A percentile compares a stretch with the other conserved stretches of the same genome.
Evolutionary conservation across 495 filamentous ascomycete species (phyloP).

Genomic region (Podospora conica): DNA sequence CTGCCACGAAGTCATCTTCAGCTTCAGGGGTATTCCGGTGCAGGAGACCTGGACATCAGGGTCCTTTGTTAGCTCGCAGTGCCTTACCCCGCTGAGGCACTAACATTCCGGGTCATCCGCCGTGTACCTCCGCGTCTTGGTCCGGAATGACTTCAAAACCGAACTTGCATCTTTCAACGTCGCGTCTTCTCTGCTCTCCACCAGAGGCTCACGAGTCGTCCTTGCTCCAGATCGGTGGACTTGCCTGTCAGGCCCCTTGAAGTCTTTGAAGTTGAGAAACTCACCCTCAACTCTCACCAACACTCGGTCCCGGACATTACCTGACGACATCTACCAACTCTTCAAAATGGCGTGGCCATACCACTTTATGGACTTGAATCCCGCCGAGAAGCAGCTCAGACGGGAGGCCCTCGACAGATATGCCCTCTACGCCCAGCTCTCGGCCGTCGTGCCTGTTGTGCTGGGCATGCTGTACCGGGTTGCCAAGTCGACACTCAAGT

Average conservation of each 20-base stretch:
- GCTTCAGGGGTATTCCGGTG: background rate
- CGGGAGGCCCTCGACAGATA: conserved; percentile 54
- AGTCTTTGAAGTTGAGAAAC: no score
- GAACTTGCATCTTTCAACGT: background rate
- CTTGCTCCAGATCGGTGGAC: background rate
- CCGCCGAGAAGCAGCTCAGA: conserved; percentile 48
- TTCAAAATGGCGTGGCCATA: conserved; percentile 56
- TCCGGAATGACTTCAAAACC: background rate
- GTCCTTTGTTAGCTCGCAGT: background rate
- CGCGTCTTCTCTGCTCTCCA: background rate
- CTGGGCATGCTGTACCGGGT: conserved; percentile 37
- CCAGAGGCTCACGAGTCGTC: background rate
- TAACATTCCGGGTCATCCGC: background rate
- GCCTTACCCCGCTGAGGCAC: background rate
- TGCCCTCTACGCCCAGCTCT: conserved; percentile 56
- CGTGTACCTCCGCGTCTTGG: background rate
- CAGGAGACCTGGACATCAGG: background rate
- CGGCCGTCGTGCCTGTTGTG: conserved; percentile 47
- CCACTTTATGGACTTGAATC: conserved; percentile 51
- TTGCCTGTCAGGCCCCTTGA: background rate
- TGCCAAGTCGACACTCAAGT: conserved; percentile 18
- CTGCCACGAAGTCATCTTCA: background rate
- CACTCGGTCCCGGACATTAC: background rate
- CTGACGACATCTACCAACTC: background rate
- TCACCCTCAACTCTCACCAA: background rate